A percentile compares a stretch with the other conserved stretches of the same genome.
Conservation (phyloP, 1,139 yeast genomes). For the Nematodospora anomalae region DNA sequence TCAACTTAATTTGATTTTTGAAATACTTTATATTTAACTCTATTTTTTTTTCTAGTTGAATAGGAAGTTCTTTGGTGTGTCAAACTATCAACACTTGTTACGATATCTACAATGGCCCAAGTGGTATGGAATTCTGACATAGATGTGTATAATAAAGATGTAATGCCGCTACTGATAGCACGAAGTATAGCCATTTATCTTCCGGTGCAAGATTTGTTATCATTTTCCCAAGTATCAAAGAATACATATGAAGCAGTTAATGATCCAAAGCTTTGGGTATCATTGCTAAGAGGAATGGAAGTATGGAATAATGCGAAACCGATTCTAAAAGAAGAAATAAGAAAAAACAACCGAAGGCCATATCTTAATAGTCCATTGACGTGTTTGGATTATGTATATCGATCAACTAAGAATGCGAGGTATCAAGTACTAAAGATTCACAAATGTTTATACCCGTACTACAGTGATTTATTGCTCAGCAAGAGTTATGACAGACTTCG, state of each 20-base stretch:
- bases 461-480: conserved; percentile 47
- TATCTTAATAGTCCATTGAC: conserved; percentile 32
- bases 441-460: conserved; percentile 43
- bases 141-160: conserved; percentile 45
- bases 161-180: conserved; percentile 44
- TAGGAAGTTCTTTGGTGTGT: conserved; percentile 1
- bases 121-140: conserved; percentile 52
- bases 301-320: conserved; percentile 39
- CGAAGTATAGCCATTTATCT: conserved; percentile 35
- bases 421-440: conserved; percentile 44
- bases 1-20: too few species aligned
- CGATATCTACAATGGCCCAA: conserved; percentile 35
- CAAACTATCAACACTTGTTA: too few species aligned
- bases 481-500: conserved; percentile 47
- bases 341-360: conserved; percentile 4
- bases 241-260: conserved; percentile 39
- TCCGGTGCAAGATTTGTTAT: conserved; percentile 36
- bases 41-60: too few species aligned
- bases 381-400: conserved; percentile 40
- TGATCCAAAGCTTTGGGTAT: conserved; percentile 52
- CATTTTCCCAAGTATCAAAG: conserved; percentile 37
- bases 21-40: too few species aligned
- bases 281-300: conserved; percentile 48
- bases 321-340: conserved; percentile 12
- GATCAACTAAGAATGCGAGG: conserved; percentile 44